These are phyloP conservation scores for Paracamarosporium sp. DNA, from an alignment of 2,329 filamentous ascomycete species.

Conservation along the genomic window DNA sequence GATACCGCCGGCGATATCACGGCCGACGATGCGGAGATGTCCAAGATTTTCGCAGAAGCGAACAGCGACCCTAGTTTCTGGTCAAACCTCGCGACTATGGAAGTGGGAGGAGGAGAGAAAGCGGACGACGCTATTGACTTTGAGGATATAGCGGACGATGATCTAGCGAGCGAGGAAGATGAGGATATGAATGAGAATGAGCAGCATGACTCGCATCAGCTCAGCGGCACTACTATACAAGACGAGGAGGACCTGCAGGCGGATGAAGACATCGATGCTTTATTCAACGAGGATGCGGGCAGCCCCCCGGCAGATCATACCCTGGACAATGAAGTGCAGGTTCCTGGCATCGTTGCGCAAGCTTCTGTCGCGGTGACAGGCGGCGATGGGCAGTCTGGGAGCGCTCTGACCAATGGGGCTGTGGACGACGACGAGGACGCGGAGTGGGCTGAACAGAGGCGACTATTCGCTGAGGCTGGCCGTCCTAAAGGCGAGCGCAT, in stretches of 20 bases:
- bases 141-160: slow-evolving; percentile 90
- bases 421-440: slow-evolving; percentile 39
- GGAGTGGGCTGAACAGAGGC: slow-evolving; percentile 42
- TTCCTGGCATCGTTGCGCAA: neutral
- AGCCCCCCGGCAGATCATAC: neutral
- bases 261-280: slow-evolving; percentile 68
- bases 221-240: slow-evolving; percentile 41
- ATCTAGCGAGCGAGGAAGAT: slow-evolving; percentile 76
- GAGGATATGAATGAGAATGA: slow-evolving; percentile 28
- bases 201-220: slow-evolving; percentile 24
- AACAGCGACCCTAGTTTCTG: slow-evolving; percentile 28
- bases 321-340: neutral
- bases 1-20: neutral
- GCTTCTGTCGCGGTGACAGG: neutral
- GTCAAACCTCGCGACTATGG: slow-evolving; percentile 34
- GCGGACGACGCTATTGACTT: slow-evolving; percentile 92
- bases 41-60: slow-evolving; percentile 26
- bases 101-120: slow-evolving; percentile 70
- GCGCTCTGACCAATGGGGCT: neutral
- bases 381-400: slow-evolving; percentile 15
- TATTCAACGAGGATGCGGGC: slow-evolving; percentile 66
- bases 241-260: slow-evolving; percentile 29
- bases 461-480: slow-evolving; percentile 37
- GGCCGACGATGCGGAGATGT: slow-evolving; percentile 31
- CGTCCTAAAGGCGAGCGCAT: slow-evolving; percentile 52